Evolutionary conservation across 2,329 filamentous ascomycete species (phyloP).

Genomic region (Neospermospora avenae): DNA sequence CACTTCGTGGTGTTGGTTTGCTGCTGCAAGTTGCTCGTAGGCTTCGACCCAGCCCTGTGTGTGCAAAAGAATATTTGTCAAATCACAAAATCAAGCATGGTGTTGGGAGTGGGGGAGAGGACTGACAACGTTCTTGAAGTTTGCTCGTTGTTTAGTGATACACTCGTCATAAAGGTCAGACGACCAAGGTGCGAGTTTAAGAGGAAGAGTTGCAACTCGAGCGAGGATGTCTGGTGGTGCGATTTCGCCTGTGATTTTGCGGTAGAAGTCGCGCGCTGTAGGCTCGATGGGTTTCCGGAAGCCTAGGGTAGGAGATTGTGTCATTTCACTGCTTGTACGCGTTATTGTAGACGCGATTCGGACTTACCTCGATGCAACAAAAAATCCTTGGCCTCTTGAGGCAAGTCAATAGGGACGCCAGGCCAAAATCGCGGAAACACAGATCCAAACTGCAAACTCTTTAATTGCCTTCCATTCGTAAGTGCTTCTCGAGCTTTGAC

Average conservation of each 20-base stretch:
- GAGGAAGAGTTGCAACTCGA: slow-evolving; percentile 36
- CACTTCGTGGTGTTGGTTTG: slow-evolving; percentile 38
- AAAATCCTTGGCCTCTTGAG: slow-evolving; percentile 37
- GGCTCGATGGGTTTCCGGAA: slow-evolving; percentile 23
- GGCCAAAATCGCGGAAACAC: slow-evolving; percentile 45
- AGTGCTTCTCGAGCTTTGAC: slow-evolving; percentile 28
- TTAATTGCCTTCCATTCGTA: slow-evolving; percentile 27
- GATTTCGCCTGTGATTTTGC: slow-evolving; percentile 38
- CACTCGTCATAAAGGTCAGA: slow-evolving; percentile 39
- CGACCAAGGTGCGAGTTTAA: slow-evolving; percentile 38
- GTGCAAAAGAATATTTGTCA: not conserved
- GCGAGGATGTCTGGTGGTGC: slow-evolving; percentile 37
- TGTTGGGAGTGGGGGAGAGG: not conserved
- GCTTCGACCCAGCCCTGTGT: slow-evolving; percentile 42
- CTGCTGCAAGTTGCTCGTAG: slow-evolving; percentile 37
- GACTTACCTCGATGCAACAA: slow-evolving; percentile 39
- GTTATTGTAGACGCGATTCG: too few relatives aligned
- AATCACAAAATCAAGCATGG: too few relatives aligned
- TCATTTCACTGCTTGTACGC: slow-evolving; percentile 16
- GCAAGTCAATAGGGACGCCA: slow-evolving; percentile 40
- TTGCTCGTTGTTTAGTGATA: slow-evolving; percentile 38
- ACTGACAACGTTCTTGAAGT: slow-evolving; percentile 37
- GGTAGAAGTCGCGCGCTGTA: slow-evolving; percentile 40
- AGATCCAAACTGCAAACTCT: slow-evolving; percentile 31
- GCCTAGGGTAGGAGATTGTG: slow-evolving; percentile 13